Base-by-base conservation (phyloP, 73 alveolate species). In the Stentor roeselii region DNA sequence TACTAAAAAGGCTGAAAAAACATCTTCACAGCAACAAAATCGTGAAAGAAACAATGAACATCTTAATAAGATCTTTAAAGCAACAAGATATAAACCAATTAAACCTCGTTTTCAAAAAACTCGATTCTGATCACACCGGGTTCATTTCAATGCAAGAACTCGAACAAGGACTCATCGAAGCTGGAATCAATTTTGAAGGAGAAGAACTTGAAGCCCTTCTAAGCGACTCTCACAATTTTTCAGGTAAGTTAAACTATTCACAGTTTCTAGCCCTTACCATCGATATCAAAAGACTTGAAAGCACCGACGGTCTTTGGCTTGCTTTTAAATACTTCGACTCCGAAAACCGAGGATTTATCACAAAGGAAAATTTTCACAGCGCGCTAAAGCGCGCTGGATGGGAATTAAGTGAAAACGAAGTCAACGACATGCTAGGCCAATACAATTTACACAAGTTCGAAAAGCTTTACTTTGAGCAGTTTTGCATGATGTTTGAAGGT, bases 221-320 rank as follows among this genome's bases (percentile, higher is more conserved):
- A 39, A 4, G 39, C 32, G 15, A 36, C 37, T 67, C 27, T 40
- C 59, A 60, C 78, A 35, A 14, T 78, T 2, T 21, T 39, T 32
- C 77, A 78, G 85, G 75, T 34, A 6, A 36, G 39, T 15, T 85
- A 37, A 77, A 78, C 27, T 85, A 85, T 39, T 42, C 86, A 21
- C 86, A 85, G 42, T 85, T 85, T 39, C 36, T 85, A n/a, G 90
- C 90, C 6, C 78, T 82, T 0, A 75, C 86, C 27, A 3, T 85
- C 34, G 87, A 85, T 41, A 60, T 34, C 32, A n/a, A 58, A 58
- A n/a, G 15, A 0, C 59, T 39, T 27, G 38, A 59, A 39, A 82
- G 32, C 38, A 32, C 50, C 1, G 87, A 82, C 2, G 67, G 40
- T 59, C 58, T 82, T 4, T 42, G 82, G 36, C 32, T 21, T 34